A percentile compares a stretch with the other conserved stretches of the same genome.
Evolutionary conservation across 257 asterid species (phyloP).

Genomic region (Euphrasia confusa): DNA sequence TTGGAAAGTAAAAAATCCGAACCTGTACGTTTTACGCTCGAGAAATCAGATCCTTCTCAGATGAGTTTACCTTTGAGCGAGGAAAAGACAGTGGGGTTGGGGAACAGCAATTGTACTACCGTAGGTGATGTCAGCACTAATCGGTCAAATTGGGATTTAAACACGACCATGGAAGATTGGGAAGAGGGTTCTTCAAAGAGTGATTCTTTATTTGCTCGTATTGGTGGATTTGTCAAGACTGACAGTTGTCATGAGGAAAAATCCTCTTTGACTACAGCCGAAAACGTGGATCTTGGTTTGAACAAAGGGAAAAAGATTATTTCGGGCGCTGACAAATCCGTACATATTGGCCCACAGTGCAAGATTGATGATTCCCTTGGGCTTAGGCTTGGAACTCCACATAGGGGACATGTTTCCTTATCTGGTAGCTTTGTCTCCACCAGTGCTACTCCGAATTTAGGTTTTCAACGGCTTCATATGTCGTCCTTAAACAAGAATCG

Average conservation of each 20-base stretch:
- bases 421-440: conserved; percentile 26
- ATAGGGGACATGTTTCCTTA: conserved; percentile 28
- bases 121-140: conserved; percentile 30
- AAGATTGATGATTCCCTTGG: conserved; percentile 52
- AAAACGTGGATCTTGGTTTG: conserved; percentile 24
- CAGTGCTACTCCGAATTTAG: conserved; percentile 24
- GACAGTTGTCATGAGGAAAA: conserved; percentile 16
- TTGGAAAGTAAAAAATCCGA: conserved; percentile 24
- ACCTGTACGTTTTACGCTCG: conserved; percentile 23
- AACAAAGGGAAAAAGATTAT: conserved; percentile 44
- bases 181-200: conserved; percentile 52
- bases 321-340: conserved; percentile 28
- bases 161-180: conserved; percentile 88
- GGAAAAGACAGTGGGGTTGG: conserved; percentile 28
- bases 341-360: conserved; percentile 26
- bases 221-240: conserved; percentile 28
- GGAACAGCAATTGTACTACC: conserved; percentile 23
- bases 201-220: conserved; percentile 28
- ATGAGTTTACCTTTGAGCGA: conserved; percentile 41
- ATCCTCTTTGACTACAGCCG: conserved; percentile 31
- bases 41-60: conserved; percentile 40
- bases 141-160: conserved; percentile 84
- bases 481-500: conserved; percentile 27
- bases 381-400: conserved; percentile 57
- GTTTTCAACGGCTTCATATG: conserved; percentile 27